Percentiles rank a stretch among this genome's conserved stretches.
These are phyloP conservation scores for Aspergillus mulundensis DNA, from an alignment of 495 filamentous ascomycete species.

Conservation along the genomic window DNA sequence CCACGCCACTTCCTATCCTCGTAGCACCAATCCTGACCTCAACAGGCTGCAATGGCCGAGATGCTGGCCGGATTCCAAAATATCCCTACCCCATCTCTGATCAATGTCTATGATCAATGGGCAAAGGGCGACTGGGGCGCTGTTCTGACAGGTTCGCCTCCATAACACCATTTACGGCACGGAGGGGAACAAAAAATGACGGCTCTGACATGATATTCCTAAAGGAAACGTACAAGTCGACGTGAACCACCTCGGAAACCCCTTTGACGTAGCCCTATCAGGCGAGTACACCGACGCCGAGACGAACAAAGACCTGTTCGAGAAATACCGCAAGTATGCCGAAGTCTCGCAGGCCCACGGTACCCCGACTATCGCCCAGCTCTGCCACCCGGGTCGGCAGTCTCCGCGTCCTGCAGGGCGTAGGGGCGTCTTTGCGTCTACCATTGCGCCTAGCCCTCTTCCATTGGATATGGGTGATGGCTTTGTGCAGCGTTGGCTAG, in stretches of 20 bases:
- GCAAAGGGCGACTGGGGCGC: slow-evolving; percentile 48
- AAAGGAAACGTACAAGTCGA: slow-evolving; percentile 57
- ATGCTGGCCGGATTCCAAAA: slow-evolving; percentile 30
- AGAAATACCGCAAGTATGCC: slow-evolving; percentile 46
- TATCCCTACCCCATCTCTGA: slow-evolving; percentile 28
- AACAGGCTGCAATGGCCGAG: slow-evolving; percentile 50
- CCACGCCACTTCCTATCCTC: neutral
- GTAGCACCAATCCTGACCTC: neutral
- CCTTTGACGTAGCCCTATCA: slow-evolving; percentile 39
- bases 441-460: slow-evolving; percentile 46
- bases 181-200: neutral
- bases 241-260: slow-evolving; percentile 43
- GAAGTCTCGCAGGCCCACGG: slow-evolving; percentile 39
- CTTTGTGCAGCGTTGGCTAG: slow-evolving; percentile 30
- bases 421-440: slow-evolving; percentile 40
- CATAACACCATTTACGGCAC: neutral
- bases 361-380: slow-evolving; percentile 50
- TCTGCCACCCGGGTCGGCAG: slow-evolving; percentile 58
- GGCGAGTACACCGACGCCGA: slow-evolving; percentile 30
- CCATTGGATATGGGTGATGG: slow-evolving; percentile 37
- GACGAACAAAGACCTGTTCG: slow-evolving; percentile 26
- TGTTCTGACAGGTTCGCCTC: slow-evolving; percentile 36
- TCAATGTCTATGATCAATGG: slow-evolving; percentile 46
- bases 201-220: neutral
- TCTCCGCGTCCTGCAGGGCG: slow-evolving; percentile 42